Base-by-base conservation (phyloP, 805 yeast genomes). In the Soucietia sequanensis region DNA sequence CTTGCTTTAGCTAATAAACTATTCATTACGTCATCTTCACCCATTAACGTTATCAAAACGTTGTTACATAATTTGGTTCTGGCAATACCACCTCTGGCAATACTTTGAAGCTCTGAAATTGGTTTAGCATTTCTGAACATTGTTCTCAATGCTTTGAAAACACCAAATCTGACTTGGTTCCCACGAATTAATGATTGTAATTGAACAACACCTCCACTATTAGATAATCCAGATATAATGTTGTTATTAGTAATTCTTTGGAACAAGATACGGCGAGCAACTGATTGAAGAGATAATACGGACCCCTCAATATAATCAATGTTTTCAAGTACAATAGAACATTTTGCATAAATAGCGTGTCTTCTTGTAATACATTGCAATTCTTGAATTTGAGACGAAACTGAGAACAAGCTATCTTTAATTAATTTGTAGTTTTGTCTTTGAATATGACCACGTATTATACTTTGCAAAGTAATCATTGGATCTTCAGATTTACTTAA, bases 1-100 rank as follows among this genome's bases (percentile, higher is more conserved):
- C 77, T 60, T 2, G 65, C 65, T 37, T 60, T 54, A 7, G 78
- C 75, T 29, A 57, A 61, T 10, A 77, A 54, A 15, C 46, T 42
- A 35, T 61, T 66, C 44, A 74, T 58, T 4, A 37, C 41, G 0
- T 43, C 33, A 37, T 70, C 77, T 39, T 68, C 68, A 23, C 58
- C 53, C 37, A 68, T 47, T 24, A 75, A 56, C 1, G 68, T 58
- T 22, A 70, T 60, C 47, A 74, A 53, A 2, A 69, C 67, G 29
- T 50, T 56, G 41, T 71, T 71, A 33, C 72, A 68, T 27, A 74
- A 50, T 24, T 56, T 57, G 3, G 65, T 60, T 42, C 80, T 58
- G 6, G 66, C 41, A 12, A 67, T 50, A 0, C 70, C 79, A 20
- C 75, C 78, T 44, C 77, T 54, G 2, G 60, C 59, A 25, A 72